Evolutionary conservation across 495 filamentous ascomycete species (phyloP), one percentile per base, ranked within the genome.

Genomic region (Chaetomium fimeti): DNA sequence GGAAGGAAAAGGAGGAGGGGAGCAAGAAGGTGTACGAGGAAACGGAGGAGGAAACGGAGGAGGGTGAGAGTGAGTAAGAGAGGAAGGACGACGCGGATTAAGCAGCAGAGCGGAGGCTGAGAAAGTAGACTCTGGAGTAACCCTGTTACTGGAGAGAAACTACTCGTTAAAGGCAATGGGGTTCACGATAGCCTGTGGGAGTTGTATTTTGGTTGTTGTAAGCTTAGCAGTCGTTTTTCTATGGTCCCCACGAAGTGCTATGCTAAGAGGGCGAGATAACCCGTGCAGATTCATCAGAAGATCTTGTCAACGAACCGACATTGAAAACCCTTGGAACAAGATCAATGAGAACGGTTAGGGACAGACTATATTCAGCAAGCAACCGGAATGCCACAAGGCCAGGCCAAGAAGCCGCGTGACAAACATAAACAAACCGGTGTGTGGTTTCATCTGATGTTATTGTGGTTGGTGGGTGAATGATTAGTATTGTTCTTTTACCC

Each of bases 391-490:
- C n/a, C n/a, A n/a, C n/a, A 48, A 22, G 11, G 20, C 7, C n/a
- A 7, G 2, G 47, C 20, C 47, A 20, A 22, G 6, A 4, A 25
- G 3, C 20, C 22, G 48, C 27, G 7, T 52, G 49, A 27, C 49
- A 25, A 54, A 20, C 27, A 54, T 2, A 43, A 16, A 8, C 28
- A 43, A 16, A 8, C 28, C 4, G 20, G 27, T 2, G 11, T 54
- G 18, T 24, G 18, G 32, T 38, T 56, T 56, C 32, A 56, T 56
- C 28, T 24, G 53, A 40, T 40, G n/a, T n/a, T 32, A 42, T 42
- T 25, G 48, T 53, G 40, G 22, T 51, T 54, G 60, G 60, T 28
- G n/a, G 47, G 49, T 20, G 36, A n/a, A 53, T 53, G 27, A 45
- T 11, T 36, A 28, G 49, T 56, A 62, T 62, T 56, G 60, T 62